Base-by-base conservation (phyloP, 495 filamentous ascomycete species). In the Achaetomiella virescens region DNA sequence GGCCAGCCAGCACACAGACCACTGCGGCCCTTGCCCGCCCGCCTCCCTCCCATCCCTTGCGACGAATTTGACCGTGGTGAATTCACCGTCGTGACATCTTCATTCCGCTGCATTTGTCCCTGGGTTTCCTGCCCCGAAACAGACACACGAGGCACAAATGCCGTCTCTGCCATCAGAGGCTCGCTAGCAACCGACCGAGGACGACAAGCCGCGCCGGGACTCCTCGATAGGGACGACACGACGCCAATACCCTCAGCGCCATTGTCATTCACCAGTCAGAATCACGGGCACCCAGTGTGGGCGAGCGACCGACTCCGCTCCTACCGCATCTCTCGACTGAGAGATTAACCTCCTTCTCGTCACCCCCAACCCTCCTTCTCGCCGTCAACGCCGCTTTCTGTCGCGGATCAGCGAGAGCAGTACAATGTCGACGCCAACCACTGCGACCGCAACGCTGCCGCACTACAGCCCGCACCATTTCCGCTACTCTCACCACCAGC, bases 391-490 rank as follows among this genome's bases (percentile, higher is more conserved):
- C 40, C 50, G 22, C 25, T 53, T 46, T 25, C 45, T 10, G 33
- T 14, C 52, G 59, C 59, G 40, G 51, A 29, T 33, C 22, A 24
- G 29, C 52, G 43, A 58, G 35, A 58, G 54, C 54, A 64, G 47
- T 58, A 69, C 64, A 66, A 95, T 95, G 89, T 92, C 89, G 75
- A 90, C 88, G 17, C 89, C 89, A 43, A 91, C 88, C 45, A 89
- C 86, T 45, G 87, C 85, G 44, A 89, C 86, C 58, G 85, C 87
- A 59, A 89, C 87, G 60, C 79, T 87, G 66, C 80, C 83, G 60
- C 81, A 70, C 57, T 76, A 76, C 62, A 71, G 74, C 58, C 68
- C 67, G 24, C 86, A 86, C 61, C 86, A 86, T 64, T 84, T 83
- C 60, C 80, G 80, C 64, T 87, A 86, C 72, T 76, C 78, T 57